These are phyloP conservation scores for Didymella pinodella DNA, from an alignment of 2,329 filamentous ascomycete species.

Conservation along the genomic window DNA sequence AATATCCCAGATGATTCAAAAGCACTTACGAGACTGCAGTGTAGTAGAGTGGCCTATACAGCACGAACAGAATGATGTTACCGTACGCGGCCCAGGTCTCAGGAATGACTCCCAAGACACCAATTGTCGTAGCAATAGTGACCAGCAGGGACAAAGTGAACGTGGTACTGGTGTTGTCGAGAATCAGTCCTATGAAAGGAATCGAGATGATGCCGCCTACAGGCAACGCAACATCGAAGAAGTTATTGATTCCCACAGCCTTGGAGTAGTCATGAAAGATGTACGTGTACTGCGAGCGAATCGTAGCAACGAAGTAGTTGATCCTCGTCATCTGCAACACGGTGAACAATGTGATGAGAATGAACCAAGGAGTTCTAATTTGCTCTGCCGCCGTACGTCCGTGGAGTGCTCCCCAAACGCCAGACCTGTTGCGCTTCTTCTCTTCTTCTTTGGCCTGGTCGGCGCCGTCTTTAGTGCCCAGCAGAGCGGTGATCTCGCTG, in stretches of 20 bases:
- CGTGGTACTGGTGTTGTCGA: conserved; percentile 78
- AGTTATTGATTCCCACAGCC: conserved; percentile 76
- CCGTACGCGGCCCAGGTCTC: conserved; percentile 75
- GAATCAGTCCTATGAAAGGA: conserved; percentile 81
- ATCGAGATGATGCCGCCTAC: conserved; percentile 84
- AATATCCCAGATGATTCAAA: not conserved
- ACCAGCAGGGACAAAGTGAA: conserved; percentile 76
- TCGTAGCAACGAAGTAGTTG: conserved; percentile 93
- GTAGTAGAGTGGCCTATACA: conserved; percentile 90
- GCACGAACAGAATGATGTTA: conserved; percentile 79
- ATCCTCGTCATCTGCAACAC: conserved; percentile 73
- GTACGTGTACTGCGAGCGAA: conserved; percentile 81
- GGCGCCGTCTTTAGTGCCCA: conserved; percentile 71
- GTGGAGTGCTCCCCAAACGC: conserved; percentile 89
- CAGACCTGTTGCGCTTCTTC: conserved; percentile 72
- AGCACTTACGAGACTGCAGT: conserved; percentile 74
- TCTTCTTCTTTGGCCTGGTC: conserved; percentile 72
- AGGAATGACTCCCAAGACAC: conserved; percentile 77
- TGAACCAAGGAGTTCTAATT: conserved; percentile 82
- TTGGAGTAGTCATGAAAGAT: conserved; percentile 69
- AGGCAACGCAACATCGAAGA: conserved; percentile 87
- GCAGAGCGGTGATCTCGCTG: conserved; percentile 74
- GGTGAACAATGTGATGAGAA: conserved; percentile 84
- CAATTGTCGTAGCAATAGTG: conserved; percentile 74
- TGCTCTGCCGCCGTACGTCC: conserved; percentile 74